These are phyloP conservation scores for Haplographium delicatum DNA, from an alignment of 495 filamentous ascomycete genomes.

Conservation along the genomic window DNA sequence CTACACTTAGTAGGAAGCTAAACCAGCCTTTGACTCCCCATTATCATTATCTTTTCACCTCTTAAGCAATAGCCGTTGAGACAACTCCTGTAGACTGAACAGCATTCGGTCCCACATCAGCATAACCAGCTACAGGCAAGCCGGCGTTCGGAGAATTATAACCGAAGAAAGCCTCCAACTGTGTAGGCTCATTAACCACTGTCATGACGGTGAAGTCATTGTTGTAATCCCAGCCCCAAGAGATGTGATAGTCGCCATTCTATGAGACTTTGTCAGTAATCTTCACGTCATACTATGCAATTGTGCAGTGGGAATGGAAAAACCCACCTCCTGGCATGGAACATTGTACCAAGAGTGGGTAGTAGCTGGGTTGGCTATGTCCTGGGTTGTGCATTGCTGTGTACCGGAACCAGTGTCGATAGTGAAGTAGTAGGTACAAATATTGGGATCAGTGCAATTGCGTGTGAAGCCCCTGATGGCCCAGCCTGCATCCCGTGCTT, in stretches of 20 bases:
- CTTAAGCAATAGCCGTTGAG: too few species aligned
- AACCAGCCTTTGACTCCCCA: too few species aligned
- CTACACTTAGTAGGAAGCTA: too few species aligned
- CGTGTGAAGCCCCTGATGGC: slow-evolving; percentile 8
- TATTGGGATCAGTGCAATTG: not conserved
- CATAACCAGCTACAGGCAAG: not conserved
- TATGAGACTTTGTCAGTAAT: not conserved
- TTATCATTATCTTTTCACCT: too few species aligned
- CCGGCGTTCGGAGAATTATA: slow-evolving; percentile 14
- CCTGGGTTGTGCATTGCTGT: not conserved
- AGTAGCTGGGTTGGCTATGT: not conserved
- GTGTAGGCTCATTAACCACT: not conserved
- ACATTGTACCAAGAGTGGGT: slow-evolving; percentile 5
- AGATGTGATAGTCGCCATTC: slow-evolving; percentile 8
- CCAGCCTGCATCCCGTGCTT: not conserved
- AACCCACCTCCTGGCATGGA: slow-evolving; percentile 2
- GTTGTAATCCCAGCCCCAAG: slow-evolving; percentile 17
- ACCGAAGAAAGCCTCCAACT: slow-evolving; percentile 12
- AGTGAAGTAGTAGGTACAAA: slow-evolving; percentile 8
- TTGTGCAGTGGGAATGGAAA: not conserved
- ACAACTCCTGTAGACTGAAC: not conserved
- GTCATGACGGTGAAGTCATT: slow-evolving; percentile 20
- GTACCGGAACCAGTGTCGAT: not conserved
- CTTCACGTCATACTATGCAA: slow-evolving; percentile 3
- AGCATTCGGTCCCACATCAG: slow-evolving; percentile 11